phyloP scores from a whole-genome alignment of 225 moss, liverwort and hornwort species.

The Bryoerythrophyllum caledonicum region DNA sequence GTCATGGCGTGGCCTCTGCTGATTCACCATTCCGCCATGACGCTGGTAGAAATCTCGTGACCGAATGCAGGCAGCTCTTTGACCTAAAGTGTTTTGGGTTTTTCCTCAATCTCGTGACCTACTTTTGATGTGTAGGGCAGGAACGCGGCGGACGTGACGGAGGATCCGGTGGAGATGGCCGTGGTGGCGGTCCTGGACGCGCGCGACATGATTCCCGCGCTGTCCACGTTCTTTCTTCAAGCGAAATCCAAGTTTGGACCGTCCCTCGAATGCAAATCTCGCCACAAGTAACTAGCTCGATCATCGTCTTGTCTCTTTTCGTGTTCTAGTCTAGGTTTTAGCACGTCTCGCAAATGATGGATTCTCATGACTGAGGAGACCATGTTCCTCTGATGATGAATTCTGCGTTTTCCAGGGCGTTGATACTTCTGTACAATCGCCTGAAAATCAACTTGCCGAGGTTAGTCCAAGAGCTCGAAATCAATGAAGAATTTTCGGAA shows the following conservation, averaged over 20 bases:
- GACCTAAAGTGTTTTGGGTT: slow-evolving; percentile 13
- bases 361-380: no score
- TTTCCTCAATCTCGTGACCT: neutral
- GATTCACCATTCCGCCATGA: slow-evolving; percentile 24
- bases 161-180: slow-evolving; percentile 61
- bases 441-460: slow-evolving; percentile 57
- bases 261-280: slow-evolving; percentile 46
- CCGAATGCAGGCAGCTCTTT: neutral
- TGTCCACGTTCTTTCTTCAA: slow-evolving; percentile 56
- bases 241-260: slow-evolving; percentile 61
- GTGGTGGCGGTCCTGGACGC: slow-evolving; percentile 63
- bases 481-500: slow-evolving; percentile 53
- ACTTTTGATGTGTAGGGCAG: slow-evolving; percentile 38
- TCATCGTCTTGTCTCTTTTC: neutral
- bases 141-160: slow-evolving; percentile 34
- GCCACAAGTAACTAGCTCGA: slow-evolving; percentile 35
- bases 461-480: slow-evolving; percentile 63
- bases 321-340: no score
- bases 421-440: slow-evolving; percentile 56
- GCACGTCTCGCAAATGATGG: no score
- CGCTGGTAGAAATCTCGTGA: slow-evolving; percentile 18
- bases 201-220: slow-evolving; percentile 62
- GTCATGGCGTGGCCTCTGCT: slow-evolving; percentile 55
- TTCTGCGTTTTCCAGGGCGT: slow-evolving; percentile 35
- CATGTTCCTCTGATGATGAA: no score